phyloP scores from a whole-genome alignment of 768 basidiomycete species.

The Xanthoconium purpureum region DNA sequence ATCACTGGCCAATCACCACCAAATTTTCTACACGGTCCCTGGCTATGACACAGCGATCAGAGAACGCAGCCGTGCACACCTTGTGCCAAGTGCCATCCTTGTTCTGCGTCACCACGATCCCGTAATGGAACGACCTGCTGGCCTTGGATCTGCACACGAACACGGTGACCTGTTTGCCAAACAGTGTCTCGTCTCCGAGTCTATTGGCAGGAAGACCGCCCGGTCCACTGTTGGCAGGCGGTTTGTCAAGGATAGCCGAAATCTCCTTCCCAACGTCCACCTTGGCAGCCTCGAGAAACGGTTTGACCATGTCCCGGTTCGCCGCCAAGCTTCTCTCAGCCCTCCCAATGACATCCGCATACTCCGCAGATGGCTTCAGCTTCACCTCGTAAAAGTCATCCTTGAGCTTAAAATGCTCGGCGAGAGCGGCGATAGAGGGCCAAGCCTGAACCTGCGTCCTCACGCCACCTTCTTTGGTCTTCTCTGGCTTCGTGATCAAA shows the following conservation, averaged over 20 bases:
- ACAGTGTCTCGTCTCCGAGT: not conserved
- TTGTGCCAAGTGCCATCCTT: not conserved
- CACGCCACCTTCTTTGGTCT: not conserved
- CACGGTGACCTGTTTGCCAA: not conserved
- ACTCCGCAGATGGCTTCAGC: not conserved
- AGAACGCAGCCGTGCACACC: constrained; percentile 9
- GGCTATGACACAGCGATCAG: not conserved
- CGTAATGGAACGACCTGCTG: constrained; percentile 2
- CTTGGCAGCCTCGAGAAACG: not conserved
- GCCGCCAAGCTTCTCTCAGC: constrained; percentile 1
- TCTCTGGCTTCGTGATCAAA: not conserved
- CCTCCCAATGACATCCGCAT: not conserved
- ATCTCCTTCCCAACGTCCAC: not conserved
- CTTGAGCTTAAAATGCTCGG: not conserved
- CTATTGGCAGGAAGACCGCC: not conserved
- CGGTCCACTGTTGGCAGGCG: not conserved
- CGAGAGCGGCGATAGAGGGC: not conserved
- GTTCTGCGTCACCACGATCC: not conserved
- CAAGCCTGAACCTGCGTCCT: not conserved
- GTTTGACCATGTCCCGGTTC: not conserved
- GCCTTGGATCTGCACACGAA: constrained; percentile 6
- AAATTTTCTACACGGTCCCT: not conserved
- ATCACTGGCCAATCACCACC: constrained; percentile 2
- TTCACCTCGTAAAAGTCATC: constrained; percentile 2
- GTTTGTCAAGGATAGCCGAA: not conserved